Evolutionary conservation across 192 early-diverging fungal species (phyloP), one percentile per base, ranked within the genome.

Genomic region (Coemansia sp.): DNA sequence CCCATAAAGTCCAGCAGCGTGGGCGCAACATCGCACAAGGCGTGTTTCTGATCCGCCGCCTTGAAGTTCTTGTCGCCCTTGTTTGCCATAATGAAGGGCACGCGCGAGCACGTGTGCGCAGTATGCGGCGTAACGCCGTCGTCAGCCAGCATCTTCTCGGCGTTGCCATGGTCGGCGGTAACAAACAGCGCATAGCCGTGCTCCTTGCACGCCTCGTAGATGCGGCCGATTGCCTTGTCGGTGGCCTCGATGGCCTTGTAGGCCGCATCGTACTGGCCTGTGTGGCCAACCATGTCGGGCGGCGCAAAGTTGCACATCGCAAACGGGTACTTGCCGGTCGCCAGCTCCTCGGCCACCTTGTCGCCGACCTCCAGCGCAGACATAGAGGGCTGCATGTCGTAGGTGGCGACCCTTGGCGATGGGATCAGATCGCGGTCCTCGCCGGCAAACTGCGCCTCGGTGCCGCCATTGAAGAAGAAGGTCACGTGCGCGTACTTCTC

Each of bases 401-500:
- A 99, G 20, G 98, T 99, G 33, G 95, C 95, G 6, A 99, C 98
- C 76, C 91, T 93, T 23, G 98, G 98, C 26, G 92, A 94, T 35
- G 91, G 70, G 67, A 99, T 88, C 81, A 99, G 73, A 62, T 90
- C 91, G 48, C 98, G 93, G 63, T 95, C 88, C 85, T 99, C 98
- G 48, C 81, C 76, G 45, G 77, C 55, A 83, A 95, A 99, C 77
- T 96, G 94, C 34, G 91, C 89, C 80, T 98, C 97, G 21, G 90
- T 87, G 33, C 98, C 98, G 67, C 98, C 98, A 84, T 98, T 98
- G 86, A 98, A 99, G 90, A 99, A 99, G 89, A 99, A 99, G 53
- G 98, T 99, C 34, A 99, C 98, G 77, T 99, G 98, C 30, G 98
- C 97, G 84, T 97, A 99, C 86, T 99, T 99, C 74, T 99, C 98